These are phyloP conservation scores for Phaseolus coccineus DNA, from an alignment of 331 rosid species.

Conservation along the genomic window DNA sequence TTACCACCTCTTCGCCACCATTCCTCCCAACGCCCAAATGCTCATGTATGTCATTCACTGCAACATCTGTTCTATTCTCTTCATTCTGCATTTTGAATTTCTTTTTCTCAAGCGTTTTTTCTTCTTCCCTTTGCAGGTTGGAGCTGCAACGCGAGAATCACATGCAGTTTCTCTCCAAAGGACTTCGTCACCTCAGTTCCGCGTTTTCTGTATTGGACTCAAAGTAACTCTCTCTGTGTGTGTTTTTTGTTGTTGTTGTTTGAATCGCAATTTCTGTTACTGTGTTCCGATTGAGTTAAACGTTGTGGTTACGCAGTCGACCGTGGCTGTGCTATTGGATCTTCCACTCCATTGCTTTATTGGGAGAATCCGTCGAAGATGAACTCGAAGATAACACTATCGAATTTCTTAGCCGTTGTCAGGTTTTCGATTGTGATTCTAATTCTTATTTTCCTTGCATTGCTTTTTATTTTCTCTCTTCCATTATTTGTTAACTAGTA, in stretches of 20 bases:
- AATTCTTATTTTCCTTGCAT: neutral
- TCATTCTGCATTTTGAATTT: neutral
- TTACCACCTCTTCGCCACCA: constrained; percentile 56
- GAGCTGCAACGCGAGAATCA: constrained; percentile 85
- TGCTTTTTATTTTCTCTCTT: neutral
- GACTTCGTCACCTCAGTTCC: constrained; percentile 69
- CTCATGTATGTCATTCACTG: constrained; percentile 49
- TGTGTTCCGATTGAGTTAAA: neutral
- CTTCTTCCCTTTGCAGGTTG: constrained; percentile 54
- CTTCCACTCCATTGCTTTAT: constrained; percentile 79
- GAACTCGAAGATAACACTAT: constrained; percentile 60
- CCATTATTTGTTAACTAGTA: neutral
- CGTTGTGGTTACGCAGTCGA: constrained; percentile 64
- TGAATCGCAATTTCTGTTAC: neutral
- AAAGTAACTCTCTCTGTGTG: constrained; percentile 53
- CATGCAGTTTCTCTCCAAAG: constrained; percentile 62
- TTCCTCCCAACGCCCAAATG: constrained; percentile 67
- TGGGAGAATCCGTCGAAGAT: constrained; percentile 71
- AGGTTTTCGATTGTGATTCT: constrained; percentile 54
- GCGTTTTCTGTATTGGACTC: constrained; percentile 77
- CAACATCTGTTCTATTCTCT: neutral
- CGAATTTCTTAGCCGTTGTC: constrained; percentile 84
- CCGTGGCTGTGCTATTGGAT: constrained; percentile 98
- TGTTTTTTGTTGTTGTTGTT: neutral
- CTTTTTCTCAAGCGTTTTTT: neutral